Evolutionary conservation across 257 asterid species (phyloP).

Genomic region (Solanum chiquidenum): DNA sequence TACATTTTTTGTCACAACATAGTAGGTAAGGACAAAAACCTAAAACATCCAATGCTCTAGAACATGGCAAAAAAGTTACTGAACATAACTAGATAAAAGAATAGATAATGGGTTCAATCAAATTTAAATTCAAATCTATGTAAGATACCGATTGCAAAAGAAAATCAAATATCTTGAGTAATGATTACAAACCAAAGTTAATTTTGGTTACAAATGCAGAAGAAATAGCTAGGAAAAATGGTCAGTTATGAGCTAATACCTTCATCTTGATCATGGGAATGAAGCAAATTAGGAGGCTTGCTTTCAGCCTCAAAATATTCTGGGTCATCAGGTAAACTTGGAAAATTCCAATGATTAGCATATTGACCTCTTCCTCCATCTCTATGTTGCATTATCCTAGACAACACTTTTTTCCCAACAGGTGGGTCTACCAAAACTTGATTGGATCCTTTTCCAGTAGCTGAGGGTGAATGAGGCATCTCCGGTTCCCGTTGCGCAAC

Average conservation of each 20-base stretch:
- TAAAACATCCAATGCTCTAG: neutral
- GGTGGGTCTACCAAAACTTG: constrained; percentile 30
- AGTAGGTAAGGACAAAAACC: neutral
- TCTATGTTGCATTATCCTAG: constrained; percentile 17
- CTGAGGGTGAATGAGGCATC: constrained; percentile 60
- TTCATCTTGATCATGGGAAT: constrained; percentile 34
- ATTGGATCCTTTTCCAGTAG: constrained; percentile 68
- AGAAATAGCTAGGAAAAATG: neutral
- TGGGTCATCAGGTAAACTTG: constrained; percentile 20
- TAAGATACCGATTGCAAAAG: neutral
- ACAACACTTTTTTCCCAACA: constrained; percentile 10
- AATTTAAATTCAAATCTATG: neutral
- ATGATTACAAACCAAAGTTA: neutral
- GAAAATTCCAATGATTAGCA: constrained; percentile 15
- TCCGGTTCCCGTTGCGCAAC: constrained; percentile 39
- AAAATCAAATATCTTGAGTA: neutral
- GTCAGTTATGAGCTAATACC: constrained; percentile 29
- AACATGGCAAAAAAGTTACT: neutral
- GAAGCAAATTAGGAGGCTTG: constrained; percentile 17
- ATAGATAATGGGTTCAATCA: neutral
- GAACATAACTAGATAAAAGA: neutral
- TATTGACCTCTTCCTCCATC: constrained; percentile 11
- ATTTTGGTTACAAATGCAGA: neutral
- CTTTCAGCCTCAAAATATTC: constrained; percentile 58
- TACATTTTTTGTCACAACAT: neutral